Conservation (phyloP, 208 protist species). For the Crithidia bombi region DNA sequence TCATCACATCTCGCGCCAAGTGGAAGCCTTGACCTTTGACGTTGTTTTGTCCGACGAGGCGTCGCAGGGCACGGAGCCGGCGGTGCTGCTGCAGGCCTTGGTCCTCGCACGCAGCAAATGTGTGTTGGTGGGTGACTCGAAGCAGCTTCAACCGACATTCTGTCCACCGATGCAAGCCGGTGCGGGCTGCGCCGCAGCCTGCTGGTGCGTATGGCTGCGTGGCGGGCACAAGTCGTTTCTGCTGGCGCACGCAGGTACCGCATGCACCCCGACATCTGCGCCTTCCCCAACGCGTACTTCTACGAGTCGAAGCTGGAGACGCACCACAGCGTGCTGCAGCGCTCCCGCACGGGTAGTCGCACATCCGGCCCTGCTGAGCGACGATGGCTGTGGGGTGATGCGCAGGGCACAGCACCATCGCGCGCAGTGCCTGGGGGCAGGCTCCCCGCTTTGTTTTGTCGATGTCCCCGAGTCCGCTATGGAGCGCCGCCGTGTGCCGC, state of each 20-base stretch:
- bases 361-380: constrained; percentile 4
- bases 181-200: constrained; percentile 71
- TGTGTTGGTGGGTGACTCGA: constrained; percentile 89
- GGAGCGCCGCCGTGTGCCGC: constrained; percentile 48
- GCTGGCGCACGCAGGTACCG: constrained; percentile 89
- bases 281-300: constrained; percentile 85
- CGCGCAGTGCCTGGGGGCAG: constrained; percentile 20
- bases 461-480: constrained; percentile 60
- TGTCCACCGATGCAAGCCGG: constrained; percentile 55
- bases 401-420: not conserved
- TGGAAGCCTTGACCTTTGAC: constrained; percentile 60
- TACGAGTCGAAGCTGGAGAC: constrained; percentile 72
- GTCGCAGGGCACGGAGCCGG: constrained; percentile 90
- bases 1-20: constrained; percentile 50
- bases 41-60: constrained; percentile 93
- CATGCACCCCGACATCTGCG: constrained; percentile 89
- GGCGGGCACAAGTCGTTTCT: constrained; percentile 60
- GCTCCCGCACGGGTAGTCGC: constrained; percentile 2
- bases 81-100: constrained; percentile 76
- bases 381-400: too few species aligned
- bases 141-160: constrained; percentile 91
- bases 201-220: constrained; percentile 75
- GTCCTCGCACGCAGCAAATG: constrained; percentile 52
- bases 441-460: constrained; percentile 74
- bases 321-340: constrained; percentile 41